Conservation (phyloP, 129 eudicot species). For the Flaveria brownii region DNA sequence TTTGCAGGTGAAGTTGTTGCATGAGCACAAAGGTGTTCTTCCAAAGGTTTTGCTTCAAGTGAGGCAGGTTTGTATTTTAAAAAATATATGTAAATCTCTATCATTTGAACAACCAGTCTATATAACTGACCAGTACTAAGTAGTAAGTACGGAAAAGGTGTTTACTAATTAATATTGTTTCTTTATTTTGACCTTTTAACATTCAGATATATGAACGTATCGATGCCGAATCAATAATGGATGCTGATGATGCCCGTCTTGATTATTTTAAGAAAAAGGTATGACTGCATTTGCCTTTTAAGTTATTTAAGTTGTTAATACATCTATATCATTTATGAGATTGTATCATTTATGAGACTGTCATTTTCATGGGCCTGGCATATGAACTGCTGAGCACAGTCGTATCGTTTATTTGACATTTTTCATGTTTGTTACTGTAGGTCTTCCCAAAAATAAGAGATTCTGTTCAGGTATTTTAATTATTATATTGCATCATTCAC, state of each 20-base stretch:
- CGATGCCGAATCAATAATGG: slow-evolving; percentile 54
- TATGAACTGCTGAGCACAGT: neutral
- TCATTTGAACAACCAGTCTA: neutral
- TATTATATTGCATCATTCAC: neutral
- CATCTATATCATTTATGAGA: too few species aligned
- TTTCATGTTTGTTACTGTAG: slow-evolving; percentile 44
- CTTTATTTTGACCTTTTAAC: neutral
- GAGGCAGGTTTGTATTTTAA: slow-evolving; percentile 60
- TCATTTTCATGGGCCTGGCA: too few species aligned
- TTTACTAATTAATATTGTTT: neutral
- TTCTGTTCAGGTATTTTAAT: slow-evolving; percentile 68
- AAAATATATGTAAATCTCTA: neutral
- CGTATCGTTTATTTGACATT: slow-evolving; percentile 1
- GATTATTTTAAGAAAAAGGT: slow-evolving; percentile 84
- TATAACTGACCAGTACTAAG: neutral
- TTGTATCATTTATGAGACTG: too few species aligned
- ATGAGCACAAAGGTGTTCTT: slow-evolving; percentile 80
- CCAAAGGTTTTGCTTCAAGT: slow-evolving; percentile 77
- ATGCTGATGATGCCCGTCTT: slow-evolving; percentile 83
- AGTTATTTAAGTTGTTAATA: neutral
- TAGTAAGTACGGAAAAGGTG: neutral
- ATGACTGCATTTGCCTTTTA: neutral
- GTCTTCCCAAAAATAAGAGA: slow-evolving; percentile 91
- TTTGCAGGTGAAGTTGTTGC: slow-evolving; percentile 70
- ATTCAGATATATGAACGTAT: slow-evolving; percentile 52